phyloP scores from a whole-genome alignment of 176 grass and related monocot genomes.

The Elymus sibiricus region DNA sequence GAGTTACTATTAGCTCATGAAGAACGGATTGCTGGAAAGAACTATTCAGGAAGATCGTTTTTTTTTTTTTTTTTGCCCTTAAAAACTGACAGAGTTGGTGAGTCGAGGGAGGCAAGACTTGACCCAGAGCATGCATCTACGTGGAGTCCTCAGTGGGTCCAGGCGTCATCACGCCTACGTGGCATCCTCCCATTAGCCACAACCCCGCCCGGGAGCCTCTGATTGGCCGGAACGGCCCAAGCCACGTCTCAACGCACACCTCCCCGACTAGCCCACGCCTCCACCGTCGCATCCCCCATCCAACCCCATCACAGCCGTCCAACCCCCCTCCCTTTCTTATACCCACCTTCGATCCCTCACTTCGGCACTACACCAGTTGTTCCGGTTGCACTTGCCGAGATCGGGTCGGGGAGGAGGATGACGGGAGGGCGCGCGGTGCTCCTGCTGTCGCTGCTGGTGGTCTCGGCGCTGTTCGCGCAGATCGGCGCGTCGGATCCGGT shows the following conservation, averaged over 20 bases:
- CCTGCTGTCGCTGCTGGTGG: constrained; percentile 49
- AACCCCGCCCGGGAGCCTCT: background rate
- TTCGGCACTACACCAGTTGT: background rate
- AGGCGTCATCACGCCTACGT: background rate
- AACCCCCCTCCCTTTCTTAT: background rate
- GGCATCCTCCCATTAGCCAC: background rate
- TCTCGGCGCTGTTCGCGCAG: constrained; percentile 55
- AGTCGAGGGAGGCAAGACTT: background rate
- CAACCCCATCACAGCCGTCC: background rate
- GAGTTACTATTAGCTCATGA: too few species aligned
- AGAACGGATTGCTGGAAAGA: too few species aligned
- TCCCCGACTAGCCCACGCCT: too few species aligned
- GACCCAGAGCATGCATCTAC: background rate
- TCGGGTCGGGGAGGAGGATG: background rate
- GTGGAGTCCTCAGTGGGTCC: background rate
- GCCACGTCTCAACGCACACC: background rate
- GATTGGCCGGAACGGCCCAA: constrained; percentile 45
- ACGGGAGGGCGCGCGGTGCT: background rate
- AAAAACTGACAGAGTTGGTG: background rate
- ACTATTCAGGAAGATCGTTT: too few species aligned
- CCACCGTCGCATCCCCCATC: background rate
- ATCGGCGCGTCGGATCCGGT: constrained; percentile 86
- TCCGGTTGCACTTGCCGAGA: background rate
- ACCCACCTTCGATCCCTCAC: background rate
- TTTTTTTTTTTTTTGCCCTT: background rate